Conservation (phyloP, 2,329 filamentous ascomycete genomes). For the Cladosporium colombiae region DNA sequence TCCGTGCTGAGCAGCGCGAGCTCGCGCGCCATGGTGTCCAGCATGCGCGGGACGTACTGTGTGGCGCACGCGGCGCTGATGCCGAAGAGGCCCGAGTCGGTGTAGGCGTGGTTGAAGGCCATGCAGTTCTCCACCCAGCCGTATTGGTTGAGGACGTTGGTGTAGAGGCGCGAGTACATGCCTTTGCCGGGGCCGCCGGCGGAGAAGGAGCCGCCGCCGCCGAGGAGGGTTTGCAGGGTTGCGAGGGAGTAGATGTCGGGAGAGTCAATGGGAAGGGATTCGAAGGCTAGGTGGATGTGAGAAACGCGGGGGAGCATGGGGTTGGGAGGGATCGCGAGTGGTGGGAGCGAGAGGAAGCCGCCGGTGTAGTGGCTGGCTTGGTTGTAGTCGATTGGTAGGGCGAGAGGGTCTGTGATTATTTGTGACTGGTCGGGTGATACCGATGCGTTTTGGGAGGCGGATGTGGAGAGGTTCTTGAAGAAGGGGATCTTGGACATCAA, state of each 20-base stretch:
- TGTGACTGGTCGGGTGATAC: slow-evolving; percentile 54
- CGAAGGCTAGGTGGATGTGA: slow-evolving; percentile 93
- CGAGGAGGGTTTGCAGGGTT: slow-evolving; percentile 91
- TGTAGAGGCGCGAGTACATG: slow-evolving; percentile 98
- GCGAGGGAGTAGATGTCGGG: slow-evolving; percentile 95
- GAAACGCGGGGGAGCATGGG: slow-evolving; percentile 78
- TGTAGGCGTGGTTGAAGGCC: slow-evolving; percentile 97
- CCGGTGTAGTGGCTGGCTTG: slow-evolving; percentile 83
- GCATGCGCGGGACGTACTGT: slow-evolving; percentile 74
- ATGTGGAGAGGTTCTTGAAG: slow-evolving; percentile 83
- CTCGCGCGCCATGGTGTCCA: slow-evolving; percentile 94
- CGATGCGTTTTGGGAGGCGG: slow-evolving; percentile 63
- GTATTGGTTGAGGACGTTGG: slow-evolving; percentile 95
- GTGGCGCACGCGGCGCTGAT: slow-evolving; percentile 87
- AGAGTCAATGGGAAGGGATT: slow-evolving; percentile 85
- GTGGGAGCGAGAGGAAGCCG: slow-evolving; percentile 83
- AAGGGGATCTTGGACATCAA: slow-evolving; percentile 84
- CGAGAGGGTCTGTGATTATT: slow-evolving; percentile 45
- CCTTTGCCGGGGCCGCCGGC: slow-evolving; percentile 96
- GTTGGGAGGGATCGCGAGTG: slow-evolving; percentile 74
- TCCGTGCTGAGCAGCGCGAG: slow-evolving; percentile 76
- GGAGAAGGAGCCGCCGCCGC: slow-evolving; percentile 93
- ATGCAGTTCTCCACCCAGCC: slow-evolving; percentile 96
- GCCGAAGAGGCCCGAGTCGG: slow-evolving; percentile 91
- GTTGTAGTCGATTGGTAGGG: slow-evolving; percentile 57